These are phyloP conservation scores for Ustilago esculenta DNA, from an alignment of 1,284 basidiomycete species.

Conservation along the genomic window DNA sequence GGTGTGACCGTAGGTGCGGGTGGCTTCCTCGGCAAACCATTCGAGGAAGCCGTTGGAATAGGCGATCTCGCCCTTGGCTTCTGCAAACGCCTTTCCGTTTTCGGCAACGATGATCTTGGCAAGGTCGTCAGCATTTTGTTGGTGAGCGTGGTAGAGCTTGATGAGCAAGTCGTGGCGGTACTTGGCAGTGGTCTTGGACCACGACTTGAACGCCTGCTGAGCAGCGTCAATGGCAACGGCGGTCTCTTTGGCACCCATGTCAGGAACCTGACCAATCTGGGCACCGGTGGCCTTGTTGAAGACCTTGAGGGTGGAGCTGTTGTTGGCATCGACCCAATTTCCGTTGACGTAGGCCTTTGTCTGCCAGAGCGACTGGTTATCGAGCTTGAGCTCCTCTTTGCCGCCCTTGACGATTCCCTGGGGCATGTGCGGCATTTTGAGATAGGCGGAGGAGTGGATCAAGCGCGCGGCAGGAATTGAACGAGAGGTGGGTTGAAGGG, in stretches of 20 bases:
- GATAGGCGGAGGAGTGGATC: slow-evolving; percentile 13
- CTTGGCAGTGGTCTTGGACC: slow-evolving; percentile 63
- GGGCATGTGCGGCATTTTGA: slow-evolving; percentile 62
- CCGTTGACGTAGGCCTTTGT: slow-evolving; percentile 62
- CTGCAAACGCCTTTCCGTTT: slow-evolving; percentile 63
- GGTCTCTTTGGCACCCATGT: slow-evolving; percentile 58
- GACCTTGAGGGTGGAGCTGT: slow-evolving; percentile 56
- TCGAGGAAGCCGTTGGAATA: slow-evolving; percentile 65
- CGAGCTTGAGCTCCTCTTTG: slow-evolving; percentile 60
- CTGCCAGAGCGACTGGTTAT: slow-evolving; percentile 51
- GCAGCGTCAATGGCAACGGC: slow-evolving; percentile 60
- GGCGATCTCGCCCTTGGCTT: slow-evolving; percentile 63
- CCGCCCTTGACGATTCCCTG: slow-evolving; percentile 62
- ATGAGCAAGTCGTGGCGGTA: slow-evolving; percentile 60
- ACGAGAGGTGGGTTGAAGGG: neutral
- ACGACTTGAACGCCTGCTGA: slow-evolving; percentile 52
- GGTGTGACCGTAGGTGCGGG: slow-evolving; percentile 74
- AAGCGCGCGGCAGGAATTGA: neutral
- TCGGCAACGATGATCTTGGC: slow-evolving; percentile 65
- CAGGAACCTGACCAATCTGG: slow-evolving; percentile 59
- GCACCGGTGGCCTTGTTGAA: slow-evolving; percentile 64
- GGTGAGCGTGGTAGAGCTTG: slow-evolving; percentile 57
- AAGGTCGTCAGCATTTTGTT: slow-evolving; percentile 59
- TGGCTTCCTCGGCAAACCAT: slow-evolving; percentile 62
- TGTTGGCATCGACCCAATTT: slow-evolving; percentile 53